Percentiles rank a stretch among this genome's conserved stretches.
Conservation (phyloP, 345 rosid genomes). For the Pistacia vera region DNA sequence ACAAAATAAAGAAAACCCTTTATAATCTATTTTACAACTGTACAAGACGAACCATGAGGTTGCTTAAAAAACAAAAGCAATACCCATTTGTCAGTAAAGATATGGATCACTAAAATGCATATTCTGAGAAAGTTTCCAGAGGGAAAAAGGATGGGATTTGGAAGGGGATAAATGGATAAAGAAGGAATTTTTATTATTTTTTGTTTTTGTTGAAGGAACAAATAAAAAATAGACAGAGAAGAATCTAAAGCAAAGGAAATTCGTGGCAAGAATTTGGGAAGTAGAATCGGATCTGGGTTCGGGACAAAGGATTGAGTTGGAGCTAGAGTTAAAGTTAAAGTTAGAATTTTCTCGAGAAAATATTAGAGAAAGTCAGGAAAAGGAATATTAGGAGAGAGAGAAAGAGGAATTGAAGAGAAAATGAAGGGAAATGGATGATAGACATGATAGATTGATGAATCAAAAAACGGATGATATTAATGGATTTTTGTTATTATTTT, state of each 20-base stretch:
- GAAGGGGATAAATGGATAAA: too few species aligned
- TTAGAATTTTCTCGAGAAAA: conserved; percentile 30
- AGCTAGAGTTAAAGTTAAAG: too few species aligned
- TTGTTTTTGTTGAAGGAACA: too few species aligned
- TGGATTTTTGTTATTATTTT: not conserved
- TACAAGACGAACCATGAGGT: conserved; percentile 20
- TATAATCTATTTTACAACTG: not conserved
- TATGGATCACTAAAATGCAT: conserved; percentile 16
- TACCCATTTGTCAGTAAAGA: conserved; percentile 23
- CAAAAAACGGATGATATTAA: too few species aligned
- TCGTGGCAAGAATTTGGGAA: conserved; percentile 33
- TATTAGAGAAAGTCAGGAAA: conserved; percentile 23
- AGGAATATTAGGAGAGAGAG: conserved; percentile 7
- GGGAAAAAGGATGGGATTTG: not conserved
- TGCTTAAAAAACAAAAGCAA: conserved; percentile 26
- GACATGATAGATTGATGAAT: too few species aligned
- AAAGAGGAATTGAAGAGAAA: conserved; percentile 7
- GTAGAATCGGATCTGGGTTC: conserved; percentile 39
- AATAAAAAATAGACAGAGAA: too few species aligned
- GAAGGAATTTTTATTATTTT: too few species aligned
- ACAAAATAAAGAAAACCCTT: conserved; percentile 12
- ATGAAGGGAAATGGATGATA: conserved; percentile 17
- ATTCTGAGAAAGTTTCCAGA: conserved; percentile 10
- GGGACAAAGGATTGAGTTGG: conserved; percentile 22
- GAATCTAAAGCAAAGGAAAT: too few species aligned